Evolutionary conservation across 1,284 basidiomycete genomes (phyloP).

Genomic region (Hypsizygus ulmarius): DNA sequence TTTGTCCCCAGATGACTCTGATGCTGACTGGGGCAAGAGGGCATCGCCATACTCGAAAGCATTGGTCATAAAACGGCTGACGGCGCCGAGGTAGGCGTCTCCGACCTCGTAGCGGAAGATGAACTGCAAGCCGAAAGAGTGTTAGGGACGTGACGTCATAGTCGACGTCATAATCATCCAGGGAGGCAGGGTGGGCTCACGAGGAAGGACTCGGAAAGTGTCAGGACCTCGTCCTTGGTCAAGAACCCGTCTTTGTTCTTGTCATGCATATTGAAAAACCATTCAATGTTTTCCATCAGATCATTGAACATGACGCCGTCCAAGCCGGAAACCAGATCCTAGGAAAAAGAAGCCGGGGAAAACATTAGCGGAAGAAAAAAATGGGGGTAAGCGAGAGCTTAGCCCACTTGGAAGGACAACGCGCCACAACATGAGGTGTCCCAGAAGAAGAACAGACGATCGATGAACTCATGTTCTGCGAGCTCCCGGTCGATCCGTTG

Average conservation of each 20-base stretch:
- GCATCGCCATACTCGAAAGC: slow-evolving; percentile 96
- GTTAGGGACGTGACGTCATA: not conserved
- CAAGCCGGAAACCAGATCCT: slow-evolving; percentile 90
- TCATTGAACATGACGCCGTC: slow-evolving; percentile 95
- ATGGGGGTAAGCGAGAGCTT: not conserved
- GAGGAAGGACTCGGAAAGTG: slow-evolving; percentile 90
- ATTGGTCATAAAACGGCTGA: slow-evolving; percentile 95
- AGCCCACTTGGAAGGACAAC: slow-evolving; percentile 75
- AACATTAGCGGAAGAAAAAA: slow-evolving; percentile 1
- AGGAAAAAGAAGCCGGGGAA: slow-evolving; percentile 11
- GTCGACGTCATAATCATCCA: slow-evolving; percentile 1
- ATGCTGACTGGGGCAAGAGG: slow-evolving; percentile 50
- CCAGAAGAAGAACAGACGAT: slow-evolving; percentile 89
- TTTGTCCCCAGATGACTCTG: slow-evolving; percentile 30
- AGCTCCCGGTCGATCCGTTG: slow-evolving; percentile 78
- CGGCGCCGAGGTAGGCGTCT: slow-evolving; percentile 93
- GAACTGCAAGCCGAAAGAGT: slow-evolving; percentile 52
- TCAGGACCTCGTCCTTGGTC: slow-evolving; percentile 95
- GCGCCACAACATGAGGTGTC: slow-evolving; percentile 79
- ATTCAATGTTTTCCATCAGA: slow-evolving; percentile 97
- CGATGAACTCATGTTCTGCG: slow-evolving; percentile 81
- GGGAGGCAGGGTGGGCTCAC: slow-evolving; percentile 45
- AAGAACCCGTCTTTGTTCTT: slow-evolving; percentile 94
- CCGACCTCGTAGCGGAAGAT: slow-evolving; percentile 98
- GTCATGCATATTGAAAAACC: slow-evolving; percentile 97